These are phyloP conservation scores for Fusarium subtropicale DNA, from an alignment of 2,329 filamentous ascomycete species.

Conservation along the genomic window DNA sequence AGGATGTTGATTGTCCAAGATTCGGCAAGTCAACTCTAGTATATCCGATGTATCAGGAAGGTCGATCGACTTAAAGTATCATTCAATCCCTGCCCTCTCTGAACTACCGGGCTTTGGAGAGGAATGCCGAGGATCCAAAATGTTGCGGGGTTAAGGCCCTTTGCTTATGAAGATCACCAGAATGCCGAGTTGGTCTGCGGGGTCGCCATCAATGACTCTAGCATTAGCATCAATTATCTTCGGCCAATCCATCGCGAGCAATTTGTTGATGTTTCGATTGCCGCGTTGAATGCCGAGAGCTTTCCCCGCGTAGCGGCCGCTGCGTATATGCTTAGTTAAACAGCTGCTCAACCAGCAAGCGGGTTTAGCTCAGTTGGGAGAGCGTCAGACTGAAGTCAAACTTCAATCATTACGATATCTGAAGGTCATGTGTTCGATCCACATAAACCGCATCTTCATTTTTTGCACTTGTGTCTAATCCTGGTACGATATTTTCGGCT, in stretches of 20 bases:
- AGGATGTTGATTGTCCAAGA: neutral
- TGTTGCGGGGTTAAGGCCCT: neutral
- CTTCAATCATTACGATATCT: neutral
- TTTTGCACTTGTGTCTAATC: neutral
- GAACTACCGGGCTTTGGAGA: neutral
- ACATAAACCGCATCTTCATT: neutral
- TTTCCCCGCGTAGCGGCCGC: neutral
- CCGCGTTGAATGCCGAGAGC: too few relatives aligned
- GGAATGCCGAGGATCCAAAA: neutral
- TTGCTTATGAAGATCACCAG: neutral
- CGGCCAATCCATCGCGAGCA: too few relatives aligned
- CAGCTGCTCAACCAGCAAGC: neutral
- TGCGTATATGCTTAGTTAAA: accelerated
- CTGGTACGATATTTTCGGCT: too few relatives aligned
- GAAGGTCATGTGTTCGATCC: constrained; percentile 9
- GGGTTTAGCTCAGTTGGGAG: constrained; percentile 11
- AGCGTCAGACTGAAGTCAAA: constrained; percentile 7
- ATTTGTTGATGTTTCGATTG: neutral
- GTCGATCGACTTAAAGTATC: neutral
- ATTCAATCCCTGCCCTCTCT: neutral
- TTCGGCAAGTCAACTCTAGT: neutral
- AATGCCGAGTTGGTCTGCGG: neutral
- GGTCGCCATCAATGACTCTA: neutral
- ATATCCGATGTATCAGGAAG: neutral
- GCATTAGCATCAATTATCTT: neutral